These are phyloP conservation scores for Pseudocercospora macadamiae DNA, from an alignment of 2,329 filamentous ascomycete species.

Conservation along the genomic window DNA sequence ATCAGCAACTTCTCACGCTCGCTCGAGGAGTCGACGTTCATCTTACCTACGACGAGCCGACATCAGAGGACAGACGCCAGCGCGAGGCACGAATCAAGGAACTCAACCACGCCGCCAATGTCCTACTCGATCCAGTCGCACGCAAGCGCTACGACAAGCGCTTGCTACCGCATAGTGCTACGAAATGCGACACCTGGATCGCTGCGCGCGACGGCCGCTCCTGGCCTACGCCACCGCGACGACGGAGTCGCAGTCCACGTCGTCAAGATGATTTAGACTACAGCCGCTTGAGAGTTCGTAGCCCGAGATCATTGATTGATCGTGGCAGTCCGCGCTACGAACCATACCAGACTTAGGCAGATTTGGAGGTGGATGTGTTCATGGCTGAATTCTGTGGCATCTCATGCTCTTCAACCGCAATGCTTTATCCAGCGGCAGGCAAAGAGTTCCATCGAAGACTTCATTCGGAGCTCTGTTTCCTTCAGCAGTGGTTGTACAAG, in stretches of 20 bases:
- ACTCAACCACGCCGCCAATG: not conserved
- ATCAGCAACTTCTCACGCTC: not conserved
- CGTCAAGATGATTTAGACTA: not conserved
- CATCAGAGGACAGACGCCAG: not conserved
- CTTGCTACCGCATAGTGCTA: not conserved
- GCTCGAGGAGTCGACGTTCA: not conserved
- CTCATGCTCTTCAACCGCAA: too few relatives aligned
- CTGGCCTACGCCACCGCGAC: slow-evolving; percentile 13
- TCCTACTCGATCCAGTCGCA: not conserved
- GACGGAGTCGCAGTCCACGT: not conserved
- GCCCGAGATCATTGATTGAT: not conserved
- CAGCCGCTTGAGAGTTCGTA: not conserved
- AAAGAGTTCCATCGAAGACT: too few relatives aligned
- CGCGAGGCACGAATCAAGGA: not conserved
- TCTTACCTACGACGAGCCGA: slow-evolving; percentile 15
- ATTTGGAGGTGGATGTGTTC: not conserved
- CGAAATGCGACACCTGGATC: slow-evolving; percentile 15
- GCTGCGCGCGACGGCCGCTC: slow-evolving; percentile 14
- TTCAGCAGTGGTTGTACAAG: too few relatives aligned
- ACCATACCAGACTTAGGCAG: not conserved
- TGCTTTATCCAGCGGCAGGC: too few relatives aligned
- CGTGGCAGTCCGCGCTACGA: not conserved
- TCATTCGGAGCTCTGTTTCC: too few relatives aligned
- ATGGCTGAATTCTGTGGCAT: not conserved
- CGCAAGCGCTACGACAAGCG: slow-evolving; percentile 1